phyloP scores from a whole-genome alignment of 345 rosid species.

The Erodium maritimum region DNA sequence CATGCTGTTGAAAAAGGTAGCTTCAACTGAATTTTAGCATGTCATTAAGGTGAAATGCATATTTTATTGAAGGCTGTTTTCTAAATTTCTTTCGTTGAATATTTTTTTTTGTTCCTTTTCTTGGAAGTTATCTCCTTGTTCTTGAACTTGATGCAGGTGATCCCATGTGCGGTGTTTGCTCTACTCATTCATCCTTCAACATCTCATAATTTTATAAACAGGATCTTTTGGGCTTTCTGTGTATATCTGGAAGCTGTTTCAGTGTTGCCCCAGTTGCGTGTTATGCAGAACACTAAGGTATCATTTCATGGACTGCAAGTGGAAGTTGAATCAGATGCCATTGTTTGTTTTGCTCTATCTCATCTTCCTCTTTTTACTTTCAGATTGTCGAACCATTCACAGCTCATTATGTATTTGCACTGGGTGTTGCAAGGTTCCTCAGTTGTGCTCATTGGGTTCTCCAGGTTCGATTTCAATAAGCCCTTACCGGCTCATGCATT shows the following conservation, averaged over 20 bases:
- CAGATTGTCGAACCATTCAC: slow-evolving; percentile 99
- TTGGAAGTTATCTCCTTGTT: neutral
- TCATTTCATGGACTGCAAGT: neutral
- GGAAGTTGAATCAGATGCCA: neutral
- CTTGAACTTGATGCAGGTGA: slow-evolving; percentile 39
- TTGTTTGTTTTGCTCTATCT: slow-evolving; percentile 2
- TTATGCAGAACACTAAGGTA: slow-evolving; percentile 99
- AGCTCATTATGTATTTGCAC: slow-evolving; percentile 97
- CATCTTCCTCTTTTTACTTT: slow-evolving; percentile 12
- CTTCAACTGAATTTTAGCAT: neutral
- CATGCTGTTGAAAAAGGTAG: too few species aligned
- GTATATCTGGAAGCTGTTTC: slow-evolving; percentile 98
- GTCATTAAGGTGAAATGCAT: neutral
- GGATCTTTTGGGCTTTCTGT: slow-evolving; percentile 89
- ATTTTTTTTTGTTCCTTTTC: neutral
- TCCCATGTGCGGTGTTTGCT: slow-evolving; percentile 77
- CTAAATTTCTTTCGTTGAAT: neutral
- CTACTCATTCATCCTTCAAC: slow-evolving; percentile 82
- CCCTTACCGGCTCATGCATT: neutral
- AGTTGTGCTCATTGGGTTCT: slow-evolving; percentile 99
- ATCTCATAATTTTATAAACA: slow-evolving; percentile 65
- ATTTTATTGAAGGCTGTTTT: neutral
- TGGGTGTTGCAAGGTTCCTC: slow-evolving; percentile 95
- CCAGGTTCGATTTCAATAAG: slow-evolving; percentile 46
- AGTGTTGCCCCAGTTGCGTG: slow-evolving; percentile 87